Percentiles rank a stretch among this genome's conserved stretches.
Evolutionary conservation across 148 eudicot species (phyloP).

Genomic region (Silene latifolia): DNA sequence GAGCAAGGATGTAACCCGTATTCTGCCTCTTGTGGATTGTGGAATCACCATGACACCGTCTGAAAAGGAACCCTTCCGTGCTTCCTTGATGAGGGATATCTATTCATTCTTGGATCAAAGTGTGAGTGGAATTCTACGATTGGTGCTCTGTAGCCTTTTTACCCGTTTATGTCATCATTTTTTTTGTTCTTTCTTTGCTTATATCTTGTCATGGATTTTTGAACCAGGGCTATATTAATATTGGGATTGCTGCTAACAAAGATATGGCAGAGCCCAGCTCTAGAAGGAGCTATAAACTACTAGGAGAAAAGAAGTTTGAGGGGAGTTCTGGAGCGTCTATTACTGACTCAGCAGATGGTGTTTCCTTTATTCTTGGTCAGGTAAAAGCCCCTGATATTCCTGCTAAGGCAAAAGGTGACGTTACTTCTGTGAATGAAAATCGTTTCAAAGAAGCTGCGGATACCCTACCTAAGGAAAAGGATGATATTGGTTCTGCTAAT

Average conservation of each 20-base stretch:
- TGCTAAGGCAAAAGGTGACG: slow-evolving; percentile 31
- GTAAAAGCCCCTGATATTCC: slow-evolving; percentile 34
- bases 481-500: background rate
- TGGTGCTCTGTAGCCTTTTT: background rate
- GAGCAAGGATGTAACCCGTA: slow-evolving; percentile 86
- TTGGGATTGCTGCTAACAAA: slow-evolving; percentile 79
- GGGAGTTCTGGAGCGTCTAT: slow-evolving; percentile 44
- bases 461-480: slow-evolving; percentile 6
- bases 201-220: background rate
- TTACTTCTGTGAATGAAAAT: slow-evolving; percentile 32
- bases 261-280: slow-evolving; percentile 45
- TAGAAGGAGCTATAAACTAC: slow-evolving; percentile 51
- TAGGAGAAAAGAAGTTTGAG: slow-evolving; percentile 52
- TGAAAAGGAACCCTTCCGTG: slow-evolving; percentile 43
- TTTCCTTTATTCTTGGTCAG: slow-evolving; percentile 72
- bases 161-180: slow-evolving; percentile 10
- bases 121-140: slow-evolving; percentile 48
- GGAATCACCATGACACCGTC: slow-evolving; percentile 54
- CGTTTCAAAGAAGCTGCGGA: slow-evolving; percentile 20
- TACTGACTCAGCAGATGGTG: slow-evolving; percentile 74
- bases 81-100: slow-evolving; percentile 67
- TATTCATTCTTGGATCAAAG: slow-evolving; percentile 78
- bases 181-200: slow-evolving; percentile 1
- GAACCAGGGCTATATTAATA: slow-evolving; percentile 89
- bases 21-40: slow-evolving; percentile 83